A percentile compares a stretch with the other conserved stretches of the same genome.
These are phyloP conservation scores for Backusella liffmaniae DNA, from an alignment of 192 early-diverging fungal genomes.

Conservation along the genomic window DNA sequence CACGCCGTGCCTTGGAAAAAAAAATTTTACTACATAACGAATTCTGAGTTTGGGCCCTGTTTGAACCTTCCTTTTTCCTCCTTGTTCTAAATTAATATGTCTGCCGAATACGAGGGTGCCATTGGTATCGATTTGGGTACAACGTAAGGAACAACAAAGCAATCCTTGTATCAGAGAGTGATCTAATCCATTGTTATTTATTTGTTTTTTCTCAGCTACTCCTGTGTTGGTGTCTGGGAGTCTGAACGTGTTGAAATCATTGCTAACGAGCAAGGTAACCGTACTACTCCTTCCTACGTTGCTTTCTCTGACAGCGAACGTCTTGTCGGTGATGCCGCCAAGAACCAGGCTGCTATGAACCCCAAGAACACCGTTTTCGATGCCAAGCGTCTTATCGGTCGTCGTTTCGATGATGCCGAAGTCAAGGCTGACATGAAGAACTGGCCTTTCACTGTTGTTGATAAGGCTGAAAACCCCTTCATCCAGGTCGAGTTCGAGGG, in stretches of 20 bases:
- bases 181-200: neutral
- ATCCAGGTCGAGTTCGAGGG: constrained; percentile 84
- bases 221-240: constrained; percentile 84
- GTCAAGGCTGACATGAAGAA: constrained; percentile 81
- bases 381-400: constrained; percentile 90
- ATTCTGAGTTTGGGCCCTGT: constrained; percentile 6
- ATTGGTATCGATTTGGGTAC: constrained; percentile 46
- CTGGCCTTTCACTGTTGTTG: constrained; percentile 84
- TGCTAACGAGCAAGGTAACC: constrained; percentile 90
- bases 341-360: constrained; percentile 91
- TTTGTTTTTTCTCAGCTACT: constrained; percentile 92
- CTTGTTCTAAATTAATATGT: constrained; percentile 27
- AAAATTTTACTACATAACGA: constrained; percentile 1
- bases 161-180: neutral
- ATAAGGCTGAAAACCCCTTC: constrained; percentile 66
- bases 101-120: constrained; percentile 41
- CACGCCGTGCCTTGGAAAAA: neutral
- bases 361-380: constrained; percentile 90
- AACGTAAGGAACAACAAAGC: constrained; percentile 35
- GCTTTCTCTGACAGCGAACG: constrained; percentile 80
- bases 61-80: constrained; percentile 26
- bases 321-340: constrained; percentile 85
- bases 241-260: constrained; percentile 97
- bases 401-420: constrained; percentile 79
- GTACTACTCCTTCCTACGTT: constrained; percentile 85